phyloP scores from a whole-genome alignment of 306 rosid genomes.

The Dalbergia oliveri region DNA sequence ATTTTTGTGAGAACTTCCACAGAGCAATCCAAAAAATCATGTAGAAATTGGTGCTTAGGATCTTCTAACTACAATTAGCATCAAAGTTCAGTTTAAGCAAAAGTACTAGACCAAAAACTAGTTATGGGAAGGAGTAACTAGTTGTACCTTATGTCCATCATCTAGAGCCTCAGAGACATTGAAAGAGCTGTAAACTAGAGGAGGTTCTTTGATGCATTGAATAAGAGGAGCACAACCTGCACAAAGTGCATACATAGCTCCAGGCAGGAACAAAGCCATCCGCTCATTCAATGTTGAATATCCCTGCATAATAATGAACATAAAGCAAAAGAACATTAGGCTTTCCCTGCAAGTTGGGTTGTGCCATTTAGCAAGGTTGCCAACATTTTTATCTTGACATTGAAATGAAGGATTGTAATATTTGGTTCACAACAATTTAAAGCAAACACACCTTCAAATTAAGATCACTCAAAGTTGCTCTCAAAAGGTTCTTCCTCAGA shows the following conservation, averaged over 20 bases:
- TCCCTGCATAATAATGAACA: conserved; percentile 60
- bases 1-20: conserved; percentile 74
- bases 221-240: conserved; percentile 68
- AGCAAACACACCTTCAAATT: conserved; percentile 70
- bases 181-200: conserved; percentile 47
- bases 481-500: conserved; percentile 76
- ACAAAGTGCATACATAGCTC: conserved; percentile 87
- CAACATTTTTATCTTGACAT: conserved; percentile 18
- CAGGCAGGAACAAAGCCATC: conserved; percentile 69
- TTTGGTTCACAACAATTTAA: conserved; percentile 21
- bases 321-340: conserved; percentile 20
- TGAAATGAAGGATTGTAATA: conserved; percentile 24
- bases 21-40: conserved; percentile 76
- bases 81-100: conserved; percentile 42
- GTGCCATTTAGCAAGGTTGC: conserved; percentile 10
- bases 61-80: conserved; percentile 68
- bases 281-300: conserved; percentile 59
- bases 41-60: conserved; percentile 56
- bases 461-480: conserved; percentile 67
- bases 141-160: conserved; percentile 62
- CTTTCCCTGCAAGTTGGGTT: conserved; percentile 5
- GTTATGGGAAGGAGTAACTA: conserved; percentile 37
- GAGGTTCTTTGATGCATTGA: conserved; percentile 56
- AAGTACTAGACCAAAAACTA: conserved; percentile 26
- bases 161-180: conserved; percentile 56